Base-by-base conservation (phyloP, 2,329 filamentous ascomycete genomes). In the Exophiala aquamarina region DNA sequence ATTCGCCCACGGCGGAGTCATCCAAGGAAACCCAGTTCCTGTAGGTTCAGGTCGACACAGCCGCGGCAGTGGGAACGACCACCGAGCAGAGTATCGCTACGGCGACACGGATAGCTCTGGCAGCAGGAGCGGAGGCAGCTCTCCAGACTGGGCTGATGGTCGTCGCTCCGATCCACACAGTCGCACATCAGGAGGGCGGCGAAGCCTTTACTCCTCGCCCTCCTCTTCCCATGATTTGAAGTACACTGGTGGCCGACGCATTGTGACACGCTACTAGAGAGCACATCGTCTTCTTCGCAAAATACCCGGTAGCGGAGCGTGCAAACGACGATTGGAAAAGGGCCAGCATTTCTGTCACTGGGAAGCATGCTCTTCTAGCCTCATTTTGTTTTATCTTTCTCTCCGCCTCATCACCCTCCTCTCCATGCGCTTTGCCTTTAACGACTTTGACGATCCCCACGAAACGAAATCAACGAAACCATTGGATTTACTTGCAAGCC, bases 11-110 rank as follows among this genome's bases (percentile, higher is more conserved):
- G 79, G 67, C 57, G 74, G 66, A 15, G 70, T 78, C 17, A 71
- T 81, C 34, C 81, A 85, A 66, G 81, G 81, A 4, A 68, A 83
- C 18, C 81, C 81, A 1, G 80, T 83, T 48, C 79, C 81, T 21
- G 84, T 84, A 66, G 82, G 82, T 35, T 78, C 77, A 10, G 81
- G 81, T 18, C 74, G 74, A 36, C 65, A 70, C 49, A 61, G 63
- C 26, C 65, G 59, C 21, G 66, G 66, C 54, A 74, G 70, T 40
- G 71, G 66, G 3, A 76, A 77, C 40, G 77, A 73, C 13, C 78
- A 76, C 58, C 82, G 79, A 61, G 78, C 79, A 11, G 63, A 67
- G 49, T 58, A 51, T 38, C 57, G 55, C 3, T 55, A 50, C 41
- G 48, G 49, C 35, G 52, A 57, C 37, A 52, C 52, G 19, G 52